These are phyloP conservation scores for Samsoniella hepiali DNA, from an alignment of 2,329 filamentous ascomycete species.

Conservation along the genomic window DNA sequence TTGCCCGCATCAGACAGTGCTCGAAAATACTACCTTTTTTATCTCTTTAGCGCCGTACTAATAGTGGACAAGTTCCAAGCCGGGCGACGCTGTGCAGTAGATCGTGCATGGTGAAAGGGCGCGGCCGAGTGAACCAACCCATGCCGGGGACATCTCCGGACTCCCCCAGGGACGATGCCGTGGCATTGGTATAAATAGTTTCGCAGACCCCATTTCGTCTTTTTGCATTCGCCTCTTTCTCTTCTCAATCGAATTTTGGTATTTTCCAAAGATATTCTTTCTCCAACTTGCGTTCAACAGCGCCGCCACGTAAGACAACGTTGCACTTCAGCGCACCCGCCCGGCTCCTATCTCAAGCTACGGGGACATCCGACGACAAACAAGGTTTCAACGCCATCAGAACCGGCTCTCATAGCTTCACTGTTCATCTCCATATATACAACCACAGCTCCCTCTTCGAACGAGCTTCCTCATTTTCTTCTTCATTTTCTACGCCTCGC, in stretches of 20 bases:
- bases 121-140: neutral
- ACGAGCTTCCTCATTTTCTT: neutral
- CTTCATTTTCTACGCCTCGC: neutral
- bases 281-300: neutral
- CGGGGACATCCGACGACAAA: conserved; percentile 14
- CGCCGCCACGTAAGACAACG: neutral
- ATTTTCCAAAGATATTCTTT: neutral
- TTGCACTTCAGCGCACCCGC: neutral
- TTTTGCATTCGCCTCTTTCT: neutral
- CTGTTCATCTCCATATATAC: neutral
- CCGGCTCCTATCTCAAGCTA: neutral
- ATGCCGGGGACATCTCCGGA: conserved; percentile 6
- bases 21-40: neutral
- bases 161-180: neutral
- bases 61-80: neutral
- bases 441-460: neutral
- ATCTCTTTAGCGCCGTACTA: conserved; percentile 1
- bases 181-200: neutral
- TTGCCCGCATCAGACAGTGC: neutral
- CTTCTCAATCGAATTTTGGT: neutral
- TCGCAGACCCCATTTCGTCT: neutral
- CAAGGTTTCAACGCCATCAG: conserved; percentile 5
- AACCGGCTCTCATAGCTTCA: conserved; percentile 6
- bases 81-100: neutral
- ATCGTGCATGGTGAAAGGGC: neutral